These are phyloP conservation scores for Astrothelium subdiscretum DNA, from an alignment of 495 filamentous ascomycete genomes.

Conservation along the genomic window DNA sequence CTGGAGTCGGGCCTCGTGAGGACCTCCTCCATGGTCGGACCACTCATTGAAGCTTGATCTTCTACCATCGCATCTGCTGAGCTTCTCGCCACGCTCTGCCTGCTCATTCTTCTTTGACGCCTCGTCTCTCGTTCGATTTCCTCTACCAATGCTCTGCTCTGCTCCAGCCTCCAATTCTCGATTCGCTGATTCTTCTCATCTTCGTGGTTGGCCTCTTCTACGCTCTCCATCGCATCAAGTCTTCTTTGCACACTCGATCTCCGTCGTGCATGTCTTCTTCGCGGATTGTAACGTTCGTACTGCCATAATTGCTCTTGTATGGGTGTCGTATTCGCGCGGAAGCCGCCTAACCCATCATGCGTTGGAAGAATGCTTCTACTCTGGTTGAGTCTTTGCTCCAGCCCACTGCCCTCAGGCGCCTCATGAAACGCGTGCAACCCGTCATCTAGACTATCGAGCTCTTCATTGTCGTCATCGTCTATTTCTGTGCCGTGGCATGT, in stretches of 20 bases:
- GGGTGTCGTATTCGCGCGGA: slow-evolving; percentile 43
- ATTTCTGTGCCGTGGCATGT: slow-evolving; percentile 37
- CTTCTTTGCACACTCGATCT: slow-evolving; percentile 51
- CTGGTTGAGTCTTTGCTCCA: slow-evolving; percentile 37
- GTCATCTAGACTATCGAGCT: slow-evolving; percentile 84
- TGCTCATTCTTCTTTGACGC: slow-evolving; percentile 30
- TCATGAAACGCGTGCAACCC: slow-evolving; percentile 75
- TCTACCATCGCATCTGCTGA: slow-evolving; percentile 14
- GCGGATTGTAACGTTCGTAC: slow-evolving; percentile 72
- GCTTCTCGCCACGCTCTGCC: slow-evolving; percentile 27
- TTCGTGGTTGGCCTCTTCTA: slow-evolving; percentile 43
- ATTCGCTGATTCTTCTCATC: slow-evolving; percentile 68
- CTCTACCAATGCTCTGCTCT: slow-evolving; percentile 70
- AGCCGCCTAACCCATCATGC: slow-evolving; percentile 86
- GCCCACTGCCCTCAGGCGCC: slow-evolving; percentile 43
- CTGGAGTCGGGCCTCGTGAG: slow-evolving; percentile 14
- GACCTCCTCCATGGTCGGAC: not conserved
- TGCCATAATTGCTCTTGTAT: slow-evolving; percentile 75
- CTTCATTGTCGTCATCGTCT: slow-evolving; percentile 57
- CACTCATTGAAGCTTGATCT: not conserved
- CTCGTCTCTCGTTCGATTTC: slow-evolving; percentile 81
- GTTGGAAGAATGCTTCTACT: slow-evolving; percentile 62
- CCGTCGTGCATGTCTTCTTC: slow-evolving; percentile 35
- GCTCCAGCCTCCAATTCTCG: slow-evolving; percentile 84
- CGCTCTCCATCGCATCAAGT: slow-evolving; percentile 52